Evolutionary conservation across 2,329 filamentous ascomycete species (phyloP).

Genomic region (Periconia sp.): DNA sequence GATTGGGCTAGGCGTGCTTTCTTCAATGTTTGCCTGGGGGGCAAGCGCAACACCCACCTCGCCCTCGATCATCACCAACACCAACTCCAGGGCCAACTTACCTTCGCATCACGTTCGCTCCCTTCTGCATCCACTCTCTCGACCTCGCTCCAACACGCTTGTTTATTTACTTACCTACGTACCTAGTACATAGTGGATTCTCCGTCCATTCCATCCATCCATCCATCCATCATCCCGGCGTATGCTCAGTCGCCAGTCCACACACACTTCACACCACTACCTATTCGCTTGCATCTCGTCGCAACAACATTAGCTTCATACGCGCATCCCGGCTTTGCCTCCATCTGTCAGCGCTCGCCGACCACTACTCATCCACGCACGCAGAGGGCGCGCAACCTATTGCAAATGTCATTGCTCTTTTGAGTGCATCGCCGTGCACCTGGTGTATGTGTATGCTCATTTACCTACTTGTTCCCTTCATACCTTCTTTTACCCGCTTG

Average conservation of each 20-base stretch:
- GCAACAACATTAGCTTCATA: too few relatives aligned
- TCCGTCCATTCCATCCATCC: not conserved
- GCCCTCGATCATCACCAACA: too few relatives aligned
- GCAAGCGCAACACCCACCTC: conserved; percentile 7
- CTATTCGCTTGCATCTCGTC: not conserved
- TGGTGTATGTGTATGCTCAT: conserved; percentile 25
- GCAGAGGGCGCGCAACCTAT: conserved; percentile 18
- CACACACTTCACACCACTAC: conserved; percentile 21
- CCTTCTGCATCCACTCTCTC: too few relatives aligned
- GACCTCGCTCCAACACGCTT: too few relatives aligned
- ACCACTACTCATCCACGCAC: conserved; percentile 20
- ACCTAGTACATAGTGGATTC: not conserved
- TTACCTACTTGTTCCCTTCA: not conserved
- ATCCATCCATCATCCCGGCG: not conserved
- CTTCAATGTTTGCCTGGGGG: too few relatives aligned
- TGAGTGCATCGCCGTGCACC: conserved; percentile 17
- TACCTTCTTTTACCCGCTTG: too few relatives aligned
- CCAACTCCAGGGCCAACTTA: too few relatives aligned
- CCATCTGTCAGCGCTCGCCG: not conserved
- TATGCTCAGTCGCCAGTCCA: not conserved
- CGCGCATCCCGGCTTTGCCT: too few relatives aligned
- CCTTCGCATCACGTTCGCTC: too few relatives aligned
- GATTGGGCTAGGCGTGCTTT: not conserved
- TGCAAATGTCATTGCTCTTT: conserved; percentile 26
- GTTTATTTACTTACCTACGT: too few relatives aligned